Conservation (phyloP, 2,329 filamentous ascomycete species). For the Lachnellula hyalina region DNA sequence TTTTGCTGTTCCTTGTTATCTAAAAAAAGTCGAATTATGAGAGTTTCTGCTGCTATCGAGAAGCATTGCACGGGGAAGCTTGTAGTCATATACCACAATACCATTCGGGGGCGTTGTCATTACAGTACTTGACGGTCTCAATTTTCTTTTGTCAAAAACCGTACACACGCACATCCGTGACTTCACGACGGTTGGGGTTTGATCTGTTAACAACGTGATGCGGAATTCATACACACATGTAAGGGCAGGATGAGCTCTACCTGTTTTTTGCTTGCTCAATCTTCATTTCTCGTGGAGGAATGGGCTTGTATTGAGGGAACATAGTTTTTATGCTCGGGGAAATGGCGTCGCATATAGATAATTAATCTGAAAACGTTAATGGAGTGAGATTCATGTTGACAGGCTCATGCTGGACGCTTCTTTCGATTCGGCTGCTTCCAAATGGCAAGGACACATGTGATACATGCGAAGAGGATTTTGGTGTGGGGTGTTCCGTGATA, state of each 20-base stretch:
- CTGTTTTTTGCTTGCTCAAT: not conserved
- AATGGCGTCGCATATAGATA: constrained; percentile 3
- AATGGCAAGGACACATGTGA: not conserved
- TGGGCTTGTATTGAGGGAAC: constrained; percentile 1
- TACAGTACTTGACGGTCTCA: constrained; percentile 6
- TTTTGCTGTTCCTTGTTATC: constrained; percentile 5
- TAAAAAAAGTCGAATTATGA: constrained; percentile 14
- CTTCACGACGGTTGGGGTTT: not conserved
- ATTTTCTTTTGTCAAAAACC: constrained; percentile 17
- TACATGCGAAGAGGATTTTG: not conserved
- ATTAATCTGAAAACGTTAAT: constrained; percentile 1
- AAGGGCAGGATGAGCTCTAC: constrained; percentile 8
- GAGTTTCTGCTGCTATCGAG: not conserved
- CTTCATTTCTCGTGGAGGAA: constrained; percentile 6
- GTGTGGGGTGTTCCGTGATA: too few species aligned
- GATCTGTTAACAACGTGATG: constrained; percentile 9
- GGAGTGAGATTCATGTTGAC: not conserved
- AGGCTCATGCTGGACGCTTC: not conserved
- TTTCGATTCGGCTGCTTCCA: too few species aligned
- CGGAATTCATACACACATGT: constrained; percentile 10
- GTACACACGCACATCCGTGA: constrained; percentile 3
- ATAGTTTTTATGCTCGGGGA: not conserved
- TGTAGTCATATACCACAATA: constrained; percentile 27
- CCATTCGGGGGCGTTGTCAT: constrained; percentile 21
- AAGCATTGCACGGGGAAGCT: constrained; percentile 8